Evolutionary conservation across 2,329 filamentous ascomycete species (phyloP).

Genomic region (Leptodontidium sp.): DNA sequence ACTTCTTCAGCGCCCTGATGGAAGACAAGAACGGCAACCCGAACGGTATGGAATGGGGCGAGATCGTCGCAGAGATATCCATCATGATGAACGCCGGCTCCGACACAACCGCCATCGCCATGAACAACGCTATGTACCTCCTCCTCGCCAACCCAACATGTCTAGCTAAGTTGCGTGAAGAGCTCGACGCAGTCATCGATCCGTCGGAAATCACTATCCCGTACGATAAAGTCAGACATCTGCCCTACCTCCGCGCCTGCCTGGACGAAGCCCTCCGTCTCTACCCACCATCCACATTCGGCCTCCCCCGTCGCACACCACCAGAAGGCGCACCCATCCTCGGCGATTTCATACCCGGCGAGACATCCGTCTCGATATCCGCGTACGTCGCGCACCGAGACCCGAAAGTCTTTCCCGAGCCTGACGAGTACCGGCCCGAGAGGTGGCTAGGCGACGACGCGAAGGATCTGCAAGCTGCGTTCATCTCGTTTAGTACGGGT

Average conservation of each 20-base stretch:
- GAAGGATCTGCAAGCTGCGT: slow-evolving; percentile 50
- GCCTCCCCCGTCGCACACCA: slow-evolving; percentile 55
- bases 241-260: slow-evolving; percentile 61
- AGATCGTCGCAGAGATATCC: slow-evolving; percentile 63
- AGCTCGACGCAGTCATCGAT: slow-evolving; percentile 56
- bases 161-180: slow-evolving; percentile 52
- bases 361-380: slow-evolving; percentile 55
- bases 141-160: slow-evolving; percentile 57
- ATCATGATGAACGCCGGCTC: slow-evolving; percentile 61
- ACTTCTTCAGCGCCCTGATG: slow-evolving; percentile 66
- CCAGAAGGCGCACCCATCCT: slow-evolving; percentile 53
- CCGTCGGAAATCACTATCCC: slow-evolving; percentile 54
- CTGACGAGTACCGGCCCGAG: slow-evolving; percentile 51
- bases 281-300: slow-evolving; percentile 53
- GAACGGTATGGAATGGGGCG: slow-evolving; percentile 61
- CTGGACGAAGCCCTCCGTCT: slow-evolving; percentile 59
- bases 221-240: slow-evolving; percentile 59
- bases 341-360: slow-evolving; percentile 55
- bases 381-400: slow-evolving; percentile 52
- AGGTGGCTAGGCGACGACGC: slow-evolving; percentile 53
- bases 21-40: slow-evolving; percentile 53
- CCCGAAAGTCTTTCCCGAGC: slow-evolving; percentile 48
- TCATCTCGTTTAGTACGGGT: slow-evolving; percentile 52
- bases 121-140: slow-evolving; percentile 61
- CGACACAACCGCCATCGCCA: slow-evolving; percentile 58